Evolutionary conservation across 1,284 basidiomycete species (phyloP), one percentile per base, ranked within the genome.

Genomic region (Schizophyllum amplum): DNA sequence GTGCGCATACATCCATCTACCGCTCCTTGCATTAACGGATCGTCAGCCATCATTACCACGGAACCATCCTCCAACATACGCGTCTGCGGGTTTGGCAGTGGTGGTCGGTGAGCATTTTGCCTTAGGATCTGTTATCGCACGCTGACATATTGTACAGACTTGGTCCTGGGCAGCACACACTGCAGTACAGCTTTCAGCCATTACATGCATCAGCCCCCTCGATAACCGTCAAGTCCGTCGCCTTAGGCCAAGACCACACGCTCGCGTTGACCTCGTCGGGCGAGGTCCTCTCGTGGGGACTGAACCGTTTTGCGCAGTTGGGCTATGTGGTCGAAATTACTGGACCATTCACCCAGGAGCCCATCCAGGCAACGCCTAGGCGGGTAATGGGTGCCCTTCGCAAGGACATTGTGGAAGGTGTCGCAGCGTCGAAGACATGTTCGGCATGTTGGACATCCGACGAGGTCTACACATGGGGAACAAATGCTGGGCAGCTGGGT

Each of bases 381-480:
- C 85, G 87, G 66, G 83, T 99, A 33, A 72, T 83, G 5, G 90
- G 89, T 0, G 77, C 85, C 1, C 71, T 98, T 61, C 91, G 88
- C 76, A 92, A 89, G 69, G 91, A 94, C 63, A 64, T 76, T 23
- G 86, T 97, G 0, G 71, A 77, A 21, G 97, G 97, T 20, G 80
- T 96, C 3, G 92, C 94, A 0, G 94, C 94, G 0, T 92, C 90
- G 60, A 89, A 91, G 66, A 86, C 85, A 23, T 90, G 93, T 23
- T 94, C 91, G 21, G 94, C 86, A 1, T 96, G 92, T 67, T 99
- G 92, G 87, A 97, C 94, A 0, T 79, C 81, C 17, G 69, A 67
- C n/a, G 82, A 86, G n/a, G 81, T 98, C 0, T 98, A 84, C 72
- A 97, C 95, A 0, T 99, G 95, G 95, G 97, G 96, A 0, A 94